Evolutionary conservation across 345 rosid species (phyloP).

Genomic region (Dipteronia sinensis): DNA sequence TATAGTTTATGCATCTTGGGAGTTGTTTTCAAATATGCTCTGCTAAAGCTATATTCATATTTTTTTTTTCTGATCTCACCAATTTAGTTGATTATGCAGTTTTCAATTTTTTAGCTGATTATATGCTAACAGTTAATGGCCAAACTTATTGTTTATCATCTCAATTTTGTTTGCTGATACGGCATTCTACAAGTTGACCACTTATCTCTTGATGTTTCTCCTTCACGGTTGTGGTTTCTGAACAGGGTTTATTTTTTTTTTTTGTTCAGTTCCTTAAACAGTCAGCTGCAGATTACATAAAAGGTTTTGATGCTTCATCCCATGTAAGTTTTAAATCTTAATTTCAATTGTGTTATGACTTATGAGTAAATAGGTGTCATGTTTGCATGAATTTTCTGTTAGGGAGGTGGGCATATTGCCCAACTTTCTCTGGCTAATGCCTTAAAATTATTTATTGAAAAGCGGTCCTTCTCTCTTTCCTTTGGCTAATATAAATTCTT

Average conservation of each 20-base stretch:
- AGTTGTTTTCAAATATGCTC: background rate
- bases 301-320: constrained; percentile 71
- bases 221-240: constrained; percentile 17
- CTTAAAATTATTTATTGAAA: background rate
- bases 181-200: constrained; percentile 7
- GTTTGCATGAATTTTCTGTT: constrained; percentile 15
- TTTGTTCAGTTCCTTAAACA: constrained; percentile 69
- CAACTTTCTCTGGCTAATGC: background rate
- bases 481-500: constrained; percentile 15
- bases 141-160: constrained; percentile 1
- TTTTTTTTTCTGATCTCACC: background rate
- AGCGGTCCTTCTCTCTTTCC: constrained; percentile 3
- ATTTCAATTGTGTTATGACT: constrained; percentile 3
- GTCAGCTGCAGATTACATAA: constrained; percentile 66
- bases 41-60: background rate
- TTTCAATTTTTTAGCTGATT: background rate
- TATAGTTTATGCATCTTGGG: background rate
- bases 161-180: constrained; percentile 7
- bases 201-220: constrained; percentile 5
- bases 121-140: background rate
- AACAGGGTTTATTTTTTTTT: constrained; percentile 8
- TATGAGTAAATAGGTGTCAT: constrained; percentile 13
- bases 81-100: background rate
- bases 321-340: constrained; percentile 57
- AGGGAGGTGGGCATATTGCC: constrained; percentile 6